phyloP scores from a whole-genome alignment of 345 rosid species.

The Camelina neglecta region DNA sequence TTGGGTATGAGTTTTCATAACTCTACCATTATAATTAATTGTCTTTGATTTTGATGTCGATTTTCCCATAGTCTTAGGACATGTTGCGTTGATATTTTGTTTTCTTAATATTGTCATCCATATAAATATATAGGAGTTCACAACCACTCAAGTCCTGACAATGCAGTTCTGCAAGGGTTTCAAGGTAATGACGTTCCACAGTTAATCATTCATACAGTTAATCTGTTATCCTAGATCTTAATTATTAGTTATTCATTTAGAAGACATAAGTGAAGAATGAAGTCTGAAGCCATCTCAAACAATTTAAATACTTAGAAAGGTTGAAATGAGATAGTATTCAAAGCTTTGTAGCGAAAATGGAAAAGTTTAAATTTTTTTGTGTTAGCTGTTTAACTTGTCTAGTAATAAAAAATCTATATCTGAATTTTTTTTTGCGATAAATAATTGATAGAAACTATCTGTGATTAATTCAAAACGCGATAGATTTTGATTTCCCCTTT shows the following conservation, averaged over 20 bases:
- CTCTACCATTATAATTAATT: slow-evolving; percentile 1
- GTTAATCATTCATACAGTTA: slow-evolving; percentile 8
- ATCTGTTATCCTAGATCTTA: slow-evolving; percentile 4
- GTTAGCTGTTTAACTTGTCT: background rate
- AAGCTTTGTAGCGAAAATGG: background rate
- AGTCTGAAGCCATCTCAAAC: background rate
- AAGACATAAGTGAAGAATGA: background rate
- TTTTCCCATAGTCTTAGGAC: background rate
- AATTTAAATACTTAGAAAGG: background rate
- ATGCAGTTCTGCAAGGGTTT: slow-evolving; percentile 83
- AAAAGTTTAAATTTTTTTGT: no score
- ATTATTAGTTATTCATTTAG: background rate
- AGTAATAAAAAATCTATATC: background rate
- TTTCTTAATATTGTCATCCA: background rate
- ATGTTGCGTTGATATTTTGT: background rate
- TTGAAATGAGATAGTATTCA: background rate
- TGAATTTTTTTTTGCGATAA: background rate
- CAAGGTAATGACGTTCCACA: slow-evolving; percentile 56
- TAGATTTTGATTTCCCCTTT: background rate
- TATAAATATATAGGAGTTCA: slow-evolving; percentile 58
- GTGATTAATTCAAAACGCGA: background rate
- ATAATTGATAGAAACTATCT: background rate
- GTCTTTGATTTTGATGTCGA: background rate
- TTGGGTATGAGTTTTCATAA: slow-evolving; percentile 58
- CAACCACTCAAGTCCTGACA: slow-evolving; percentile 76